Evolutionary conservation across 140 eudicot species (phyloP).

Genomic region (Anethum foeniculum): DNA sequence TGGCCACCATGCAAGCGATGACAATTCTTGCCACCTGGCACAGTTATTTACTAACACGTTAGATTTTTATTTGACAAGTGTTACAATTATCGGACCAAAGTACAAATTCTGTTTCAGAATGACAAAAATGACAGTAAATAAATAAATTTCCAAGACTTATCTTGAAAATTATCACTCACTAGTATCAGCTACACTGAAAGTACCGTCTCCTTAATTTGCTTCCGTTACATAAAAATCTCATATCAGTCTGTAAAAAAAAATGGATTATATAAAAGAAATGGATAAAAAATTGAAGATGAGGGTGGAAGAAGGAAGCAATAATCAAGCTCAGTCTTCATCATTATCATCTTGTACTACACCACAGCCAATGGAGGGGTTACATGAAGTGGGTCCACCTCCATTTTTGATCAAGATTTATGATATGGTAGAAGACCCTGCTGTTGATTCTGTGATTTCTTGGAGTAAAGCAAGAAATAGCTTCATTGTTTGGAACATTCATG

Average conservation of each 20-base stretch:
- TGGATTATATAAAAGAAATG: neutral
- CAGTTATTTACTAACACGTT: neutral
- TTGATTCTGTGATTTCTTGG: conserved; percentile 49
- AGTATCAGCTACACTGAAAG: neutral
- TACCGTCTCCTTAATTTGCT: neutral
- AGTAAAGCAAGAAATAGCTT: conserved; percentile 44
- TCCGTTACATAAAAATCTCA: neutral
- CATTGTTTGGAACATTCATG: conserved; percentile 36
- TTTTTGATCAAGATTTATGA: conserved; percentile 42
- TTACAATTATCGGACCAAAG: neutral
- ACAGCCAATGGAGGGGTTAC: conserved; percentile 40
- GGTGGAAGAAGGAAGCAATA: neutral
- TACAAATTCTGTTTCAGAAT: neutral
- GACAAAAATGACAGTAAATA: neutral
- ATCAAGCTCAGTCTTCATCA: conserved; percentile 3
- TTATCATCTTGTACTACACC: conserved; percentile 24
- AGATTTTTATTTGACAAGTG: neutral
- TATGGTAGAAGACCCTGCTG: conserved; percentile 47
- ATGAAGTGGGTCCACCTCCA: conserved; percentile 49
- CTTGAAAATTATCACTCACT: neutral
- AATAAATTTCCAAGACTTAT: neutral
- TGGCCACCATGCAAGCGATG: neutral
- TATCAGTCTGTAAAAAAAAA: neutral
- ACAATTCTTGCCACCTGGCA: neutral
- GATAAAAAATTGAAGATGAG: neutral